Conservation (phyloP, 2,329 filamentous ascomycete species). For the Cytospora chrysosperma region DNA sequence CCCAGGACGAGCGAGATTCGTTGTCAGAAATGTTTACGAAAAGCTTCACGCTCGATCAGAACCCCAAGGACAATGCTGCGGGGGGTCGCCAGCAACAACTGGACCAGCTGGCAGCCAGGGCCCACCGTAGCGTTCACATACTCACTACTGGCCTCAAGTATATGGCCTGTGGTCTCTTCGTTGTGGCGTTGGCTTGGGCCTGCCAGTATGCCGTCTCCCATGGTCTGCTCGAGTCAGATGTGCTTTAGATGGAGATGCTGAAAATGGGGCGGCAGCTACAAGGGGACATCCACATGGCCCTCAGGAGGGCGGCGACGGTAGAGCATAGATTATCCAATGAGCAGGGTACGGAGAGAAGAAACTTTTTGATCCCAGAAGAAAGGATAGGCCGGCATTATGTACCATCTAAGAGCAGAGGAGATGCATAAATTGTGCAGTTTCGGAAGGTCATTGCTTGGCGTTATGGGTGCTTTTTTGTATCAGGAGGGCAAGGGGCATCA, state of each 20-base stretch:
- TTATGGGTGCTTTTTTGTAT: background rate
- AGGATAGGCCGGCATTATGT: background rate
- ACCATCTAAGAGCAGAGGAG: too few species aligned
- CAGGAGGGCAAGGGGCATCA: background rate
- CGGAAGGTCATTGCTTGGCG: background rate
- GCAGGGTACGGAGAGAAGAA: background rate
- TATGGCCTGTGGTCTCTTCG: background rate
- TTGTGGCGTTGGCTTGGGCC: constrained; percentile 1
- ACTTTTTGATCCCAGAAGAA: background rate
- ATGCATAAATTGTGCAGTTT: background rate
- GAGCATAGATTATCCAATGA: background rate
- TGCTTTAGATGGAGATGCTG: background rate
- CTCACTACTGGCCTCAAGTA: background rate
- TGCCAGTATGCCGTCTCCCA: background rate
- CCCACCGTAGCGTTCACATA: background rate
- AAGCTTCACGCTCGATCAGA: constrained; percentile 40
- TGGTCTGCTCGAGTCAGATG: background rate
- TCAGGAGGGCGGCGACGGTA: background rate
- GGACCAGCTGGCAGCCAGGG: background rate
- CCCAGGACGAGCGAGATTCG: constrained; percentile 40
- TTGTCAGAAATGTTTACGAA: constrained; percentile 46
- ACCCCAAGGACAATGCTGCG: background rate
- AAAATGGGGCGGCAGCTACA: background rate
- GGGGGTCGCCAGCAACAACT: background rate
- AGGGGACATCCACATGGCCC: background rate